Percentiles rank a stretch among this genome's conserved stretches.
phyloP scores from a whole-genome alignment of 1,284 basidiomycete genomes.

The Rhodotorula mucilaginosa region DNA sequence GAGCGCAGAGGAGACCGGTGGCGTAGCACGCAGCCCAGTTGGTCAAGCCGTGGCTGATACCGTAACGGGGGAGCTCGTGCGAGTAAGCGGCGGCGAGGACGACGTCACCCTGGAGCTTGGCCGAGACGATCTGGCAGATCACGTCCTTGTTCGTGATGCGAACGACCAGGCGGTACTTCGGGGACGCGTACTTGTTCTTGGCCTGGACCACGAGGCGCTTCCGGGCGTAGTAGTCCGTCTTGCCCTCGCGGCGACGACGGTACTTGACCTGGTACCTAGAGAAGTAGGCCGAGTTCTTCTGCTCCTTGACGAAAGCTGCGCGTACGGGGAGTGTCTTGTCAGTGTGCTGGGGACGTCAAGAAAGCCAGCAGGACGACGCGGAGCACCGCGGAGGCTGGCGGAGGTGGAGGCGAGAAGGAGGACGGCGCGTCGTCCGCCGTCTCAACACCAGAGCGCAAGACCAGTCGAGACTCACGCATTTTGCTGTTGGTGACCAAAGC shows the following conservation, averaged over 20 bases:
- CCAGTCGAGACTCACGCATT: neutral
- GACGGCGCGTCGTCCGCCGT: too few species aligned
- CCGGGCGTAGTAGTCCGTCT: conserved; percentile 99
- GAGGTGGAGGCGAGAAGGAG: neutral
- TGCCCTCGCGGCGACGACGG: conserved; percentile 66
- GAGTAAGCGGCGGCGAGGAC: conserved; percentile 84
- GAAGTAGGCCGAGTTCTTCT: conserved; percentile 77
- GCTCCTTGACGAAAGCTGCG: conserved; percentile 50
- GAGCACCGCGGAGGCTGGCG: neutral
- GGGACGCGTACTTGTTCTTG: conserved; percentile 99
- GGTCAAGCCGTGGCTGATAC: conserved; percentile 96
- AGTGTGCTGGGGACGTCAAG: neutral
- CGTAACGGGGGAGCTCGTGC: conserved; percentile 89
- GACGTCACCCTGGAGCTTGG: conserved; percentile 95
- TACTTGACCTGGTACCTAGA: conserved; percentile 80
- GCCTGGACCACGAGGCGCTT: conserved; percentile 95
- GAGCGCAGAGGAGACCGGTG: conserved; percentile 91
- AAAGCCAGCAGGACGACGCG: neutral
- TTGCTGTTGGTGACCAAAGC: neutral
- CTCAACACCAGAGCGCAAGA: too few species aligned
- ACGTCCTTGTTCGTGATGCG: conserved; percentile 57
- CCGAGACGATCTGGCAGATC: conserved; percentile 70
- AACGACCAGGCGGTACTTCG: conserved; percentile 97
- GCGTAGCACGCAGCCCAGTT: conserved; percentile 99
- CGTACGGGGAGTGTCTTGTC: neutral